phyloP scores from a whole-genome alignment of 208 protist genomes.

The Wallacemonas rigidus region DNA sequence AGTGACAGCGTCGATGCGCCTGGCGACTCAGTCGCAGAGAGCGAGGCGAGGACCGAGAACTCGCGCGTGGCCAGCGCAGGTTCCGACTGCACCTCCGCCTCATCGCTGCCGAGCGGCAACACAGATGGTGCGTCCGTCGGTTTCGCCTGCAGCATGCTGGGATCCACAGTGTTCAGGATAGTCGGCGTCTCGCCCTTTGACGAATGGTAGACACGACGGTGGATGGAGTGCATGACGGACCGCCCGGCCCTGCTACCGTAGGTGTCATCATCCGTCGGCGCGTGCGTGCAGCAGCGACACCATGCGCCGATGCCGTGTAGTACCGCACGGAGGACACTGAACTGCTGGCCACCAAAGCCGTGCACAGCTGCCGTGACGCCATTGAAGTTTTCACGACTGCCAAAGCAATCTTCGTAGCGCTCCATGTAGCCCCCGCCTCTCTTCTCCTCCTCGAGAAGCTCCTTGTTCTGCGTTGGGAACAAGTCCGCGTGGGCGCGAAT shows the following conservation, averaged over 20 bases:
- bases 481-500: constrained; percentile 56
- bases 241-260: background rate
- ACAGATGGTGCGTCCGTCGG: background rate
- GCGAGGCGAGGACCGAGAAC: constrained; percentile 7
- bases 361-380: constrained; percentile 63
- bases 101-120: background rate
- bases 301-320: constrained; percentile 18
- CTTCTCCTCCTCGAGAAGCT: constrained; percentile 60
- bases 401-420: constrained; percentile 68
- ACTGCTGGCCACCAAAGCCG: constrained; percentile 65
- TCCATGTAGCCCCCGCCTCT: constrained; percentile 61
- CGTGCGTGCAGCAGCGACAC: constrained; percentile 2
- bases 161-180: constrained; percentile 13
- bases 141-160: background rate
- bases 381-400: constrained; percentile 60
- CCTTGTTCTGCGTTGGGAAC: constrained; percentile 49
- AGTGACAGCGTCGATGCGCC: background rate
- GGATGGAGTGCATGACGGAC: constrained; percentile 14
- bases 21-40: constrained; percentile 2
- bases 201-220: constrained; percentile 14
- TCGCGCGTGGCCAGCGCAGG: background rate
- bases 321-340: constrained; percentile 24
- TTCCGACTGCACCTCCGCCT: background rate
- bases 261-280: background rate
- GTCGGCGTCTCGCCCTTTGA: constrained; percentile 17